phyloP scores from a whole-genome alignment of 129 eudicot species.

The sunflower (Helianthus annuus) region HanXRQr2.0-SUNRISE NC_035437.2:171775890-171776389 shows the following conservation, averaged over 20 bases:
- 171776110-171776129: background rate
- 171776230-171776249: background rate
- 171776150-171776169: background rate
- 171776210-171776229: background rate
- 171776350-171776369: background rate
- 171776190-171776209: background rate
- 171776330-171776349: background rate
- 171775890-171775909: background rate
- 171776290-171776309: background rate
- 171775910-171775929: slow-evolving; percentile 1
- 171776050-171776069: background rate
- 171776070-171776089: slow-evolving; percentile 6
- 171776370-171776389: background rate
- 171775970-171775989: slow-evolving; percentile 72
- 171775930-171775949: slow-evolving; percentile 20
- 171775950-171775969: slow-evolving; percentile 81
- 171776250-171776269: background rate
- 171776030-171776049: background rate
- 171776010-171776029: slow-evolving; percentile 62
- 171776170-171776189: slow-evolving; percentile 4
- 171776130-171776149: slow-evolving; percentile 6
- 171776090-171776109: slow-evolving; percentile 4
- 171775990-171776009: slow-evolving; percentile 86
- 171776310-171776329: background rate
- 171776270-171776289: background rate